Percentiles rank a stretch among this genome's conserved stretches.
Evolutionary conservation across 257 asterid species (phyloP).

Genomic region (Nicotiana tabacum): DNA sequence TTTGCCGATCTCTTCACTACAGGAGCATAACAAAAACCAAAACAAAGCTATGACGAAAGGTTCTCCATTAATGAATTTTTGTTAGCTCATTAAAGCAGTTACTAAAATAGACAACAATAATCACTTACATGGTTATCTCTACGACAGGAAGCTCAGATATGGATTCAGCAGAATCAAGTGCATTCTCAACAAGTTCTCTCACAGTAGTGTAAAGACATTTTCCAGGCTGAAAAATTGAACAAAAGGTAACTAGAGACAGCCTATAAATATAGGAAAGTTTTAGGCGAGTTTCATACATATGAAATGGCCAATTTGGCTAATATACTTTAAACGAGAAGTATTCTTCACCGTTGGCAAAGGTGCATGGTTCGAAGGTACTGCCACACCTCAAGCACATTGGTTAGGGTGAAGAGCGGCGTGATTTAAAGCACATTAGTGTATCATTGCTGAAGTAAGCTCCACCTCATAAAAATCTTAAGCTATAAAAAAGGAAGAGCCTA

Average conservation of each 20-base stretch:
- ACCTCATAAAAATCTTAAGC: neutral
- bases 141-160: conserved; percentile 72
- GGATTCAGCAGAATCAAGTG: conserved; percentile 93
- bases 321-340: too few species aligned
- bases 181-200: conserved; percentile 91
- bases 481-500: neutral
- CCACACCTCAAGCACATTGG: too few species aligned
- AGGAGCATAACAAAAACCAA: conserved; percentile 13
- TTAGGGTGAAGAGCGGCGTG: neutral
- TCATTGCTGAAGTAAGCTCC: neutral
- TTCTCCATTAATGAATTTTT: neutral
- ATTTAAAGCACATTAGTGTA: neutral
- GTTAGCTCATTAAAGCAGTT: neutral
- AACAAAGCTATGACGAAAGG: neutral
- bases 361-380: too few species aligned
- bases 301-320: too few species aligned
- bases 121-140: conserved; percentile 71
- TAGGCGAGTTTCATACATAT: too few species aligned
- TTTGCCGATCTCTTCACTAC: conserved; percentile 75
- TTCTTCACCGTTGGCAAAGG: too few species aligned
- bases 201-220: conserved; percentile 83
- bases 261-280: too few species aligned
- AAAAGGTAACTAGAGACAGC: neutral
- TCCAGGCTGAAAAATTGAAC: conserved; percentile 61
- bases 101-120: neutral